phyloP scores from a whole-genome alignment of 129 eudicot genomes.

The Tagetes erecta region DNA sequence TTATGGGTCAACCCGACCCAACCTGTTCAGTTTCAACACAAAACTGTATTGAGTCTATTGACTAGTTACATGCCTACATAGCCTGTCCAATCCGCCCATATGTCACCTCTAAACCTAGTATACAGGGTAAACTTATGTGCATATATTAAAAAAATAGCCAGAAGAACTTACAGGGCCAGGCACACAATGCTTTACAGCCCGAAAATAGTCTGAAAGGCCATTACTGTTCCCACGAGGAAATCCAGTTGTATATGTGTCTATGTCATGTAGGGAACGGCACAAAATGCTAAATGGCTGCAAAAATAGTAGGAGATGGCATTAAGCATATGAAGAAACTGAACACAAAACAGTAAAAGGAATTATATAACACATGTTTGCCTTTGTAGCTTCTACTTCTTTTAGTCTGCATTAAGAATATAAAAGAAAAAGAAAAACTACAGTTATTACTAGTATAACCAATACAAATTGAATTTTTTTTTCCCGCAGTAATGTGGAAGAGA shows the following conservation, averaged over 20 bases:
- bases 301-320: constrained; percentile 24
- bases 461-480: not conserved
- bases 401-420: constrained; percentile 46
- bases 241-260: constrained; percentile 87
- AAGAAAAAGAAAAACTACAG: constrained; percentile 16
- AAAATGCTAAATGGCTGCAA: constrained; percentile 90
- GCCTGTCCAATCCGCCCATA: too few species aligned
- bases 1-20: too few species aligned
- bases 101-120: not conserved
- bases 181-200: constrained; percentile 80
- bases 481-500: not conserved
- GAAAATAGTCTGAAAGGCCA: constrained; percentile 66
- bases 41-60: not conserved
- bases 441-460: constrained; percentile 15
- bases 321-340: constrained; percentile 2
- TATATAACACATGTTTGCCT: constrained; percentile 45
- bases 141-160: not conserved
- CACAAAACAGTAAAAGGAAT: not conserved
- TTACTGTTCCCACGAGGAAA: constrained; percentile 82
- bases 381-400: constrained; percentile 65
- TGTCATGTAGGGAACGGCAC: constrained; percentile 80
- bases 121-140: constrained; percentile 16
- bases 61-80: too few species aligned
- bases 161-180: constrained; percentile 85
- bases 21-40: too few species aligned